Evolutionary conservation across 306 rosid species (phyloP), one percentile per base, ranked within the genome.

Genomic region (Trifolium fragiferum): DNA sequence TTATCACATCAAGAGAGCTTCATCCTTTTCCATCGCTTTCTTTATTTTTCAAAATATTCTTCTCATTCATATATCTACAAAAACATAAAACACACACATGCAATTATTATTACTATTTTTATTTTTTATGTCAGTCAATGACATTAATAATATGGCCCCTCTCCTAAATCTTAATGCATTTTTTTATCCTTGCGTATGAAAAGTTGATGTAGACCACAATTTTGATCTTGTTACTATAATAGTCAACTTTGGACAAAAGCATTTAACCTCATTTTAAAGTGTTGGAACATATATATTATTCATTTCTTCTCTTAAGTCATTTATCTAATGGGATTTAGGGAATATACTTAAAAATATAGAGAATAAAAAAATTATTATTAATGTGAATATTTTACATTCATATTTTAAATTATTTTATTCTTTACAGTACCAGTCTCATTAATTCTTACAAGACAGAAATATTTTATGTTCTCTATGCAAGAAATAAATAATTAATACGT

Each of bases 31-130:
- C 70, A 43, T 76, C 82, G 78, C 82, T 80, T 78, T 69, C 86
- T 84, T 90, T 85, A 88, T 88, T 90, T 65, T 32, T 76, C 40
- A 37, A 57, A 66, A 58, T 67, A 63, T 64, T 49, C 80, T 51
- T 41, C 78, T 41, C 78, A 76, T 5, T 35, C 20, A 35, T 18
- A 38, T 20, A 76, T 49, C 93, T 88, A 84, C 74, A 59, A 25
- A 18, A n/a, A 78, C 5, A 18, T 5, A 14, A 80, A 19, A 57
- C 13, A 37, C 9, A 12, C 38, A 72, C 50, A 16, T 7, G 0
- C 15, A 16, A 21, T 14, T 66, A 49, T 19, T 30, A 30, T 27
- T 0, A 49, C 15, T 19, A 16, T 3, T 66, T 7, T 14, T 19
- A 18, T 3, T 66, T 9, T 14, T 46, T 0, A n/a, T n/a, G 0